These are phyloP conservation scores for Fraxinus paxiana DNA, from an alignment of 305 asterid species.

Conservation along the genomic window DNA sequence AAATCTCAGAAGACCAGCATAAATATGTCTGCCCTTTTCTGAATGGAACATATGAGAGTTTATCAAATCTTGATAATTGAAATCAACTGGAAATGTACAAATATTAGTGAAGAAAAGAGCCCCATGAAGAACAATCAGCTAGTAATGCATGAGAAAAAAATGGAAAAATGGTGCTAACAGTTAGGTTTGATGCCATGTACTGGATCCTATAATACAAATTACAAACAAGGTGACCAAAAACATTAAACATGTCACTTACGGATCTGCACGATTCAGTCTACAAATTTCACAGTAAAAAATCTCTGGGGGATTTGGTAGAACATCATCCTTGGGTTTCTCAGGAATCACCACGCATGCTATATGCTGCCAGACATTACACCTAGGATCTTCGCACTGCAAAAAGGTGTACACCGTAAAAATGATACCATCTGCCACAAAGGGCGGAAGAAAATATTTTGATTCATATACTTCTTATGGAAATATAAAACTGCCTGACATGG, in stretches of 20 bases:
- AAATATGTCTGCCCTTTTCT: neutral
- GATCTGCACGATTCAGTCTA: slow-evolving; percentile 87
- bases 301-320: slow-evolving; percentile 59
- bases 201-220: neutral
- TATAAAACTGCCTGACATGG: neutral
- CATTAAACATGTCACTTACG: slow-evolving; percentile 56
- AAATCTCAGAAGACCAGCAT: slow-evolving; percentile 4
- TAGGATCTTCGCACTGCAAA: slow-evolving; percentile 89
- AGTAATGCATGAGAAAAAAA: slow-evolving; percentile 1
- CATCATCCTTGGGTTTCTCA: slow-evolving; percentile 72
- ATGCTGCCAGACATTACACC: slow-evolving; percentile 92
- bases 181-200: neutral
- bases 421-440: neutral
- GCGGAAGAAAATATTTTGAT: neutral
- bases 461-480: slow-evolving; percentile 5
- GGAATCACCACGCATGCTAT: slow-evolving; percentile 78
- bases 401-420: slow-evolving; percentile 26
- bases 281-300: slow-evolving; percentile 87
- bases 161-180: neutral
- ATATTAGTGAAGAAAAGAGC: slow-evolving; percentile 16
- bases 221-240: slow-evolving; percentile 15
- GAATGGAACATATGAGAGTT: neutral
- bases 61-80: neutral
- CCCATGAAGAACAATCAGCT: slow-evolving; percentile 7
- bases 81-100: neutral